Base-by-base conservation (phyloP, 306 rosid species). In the Cyamopsis tetragonoloba region DNA sequence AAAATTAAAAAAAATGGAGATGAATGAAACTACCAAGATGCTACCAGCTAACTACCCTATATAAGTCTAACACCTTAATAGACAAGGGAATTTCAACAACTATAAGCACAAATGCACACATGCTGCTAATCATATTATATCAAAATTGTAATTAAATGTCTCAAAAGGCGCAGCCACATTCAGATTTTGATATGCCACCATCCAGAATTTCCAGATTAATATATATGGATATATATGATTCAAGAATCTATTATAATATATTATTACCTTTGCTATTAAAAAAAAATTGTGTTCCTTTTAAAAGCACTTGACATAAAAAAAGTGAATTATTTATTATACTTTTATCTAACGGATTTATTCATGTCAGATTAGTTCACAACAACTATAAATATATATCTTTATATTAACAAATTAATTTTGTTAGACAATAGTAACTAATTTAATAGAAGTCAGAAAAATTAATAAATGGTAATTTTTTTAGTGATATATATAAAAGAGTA, bases 31-130 rank as follows among this genome's bases (percentile, higher is more conserved):
- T 46, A 66, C 43, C 22, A 23, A 10, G 66, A 38, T 12, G 47
- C 26, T 61, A 76, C 76, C 15, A 39, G 19, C 55, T 54, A 76
- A 68, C 66, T 19, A 53, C 38, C 57, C 4, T 20, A 49, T 61
- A 6, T 19, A 20, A 62, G 34, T 5, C n/a, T 17, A 43, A 43
- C n/a, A n/a, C 54, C 57, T 43, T 44, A 53, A 24, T 3, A 32
- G 71, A 69, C 66, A 68, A 32, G 31, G 81, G 38, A 69, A 10
- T 62, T 62, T 43, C 68, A 68, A 49, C 80, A 17, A 77, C 80
- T 44, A 57, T 10, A 0, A 34, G 13, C 44, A 50, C 57, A 6
- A 47, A 47, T 15, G 20, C 18, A 50, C 39, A 53, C n/a, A 53
- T 41, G 27, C 6, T 19, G 0, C 22, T 9, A 35, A n/a, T n/a